Evolutionary conservation across 495 filamentous ascomycete genomes (phyloP).

Genomic region (Amphirosellinia nigrospora): DNA sequence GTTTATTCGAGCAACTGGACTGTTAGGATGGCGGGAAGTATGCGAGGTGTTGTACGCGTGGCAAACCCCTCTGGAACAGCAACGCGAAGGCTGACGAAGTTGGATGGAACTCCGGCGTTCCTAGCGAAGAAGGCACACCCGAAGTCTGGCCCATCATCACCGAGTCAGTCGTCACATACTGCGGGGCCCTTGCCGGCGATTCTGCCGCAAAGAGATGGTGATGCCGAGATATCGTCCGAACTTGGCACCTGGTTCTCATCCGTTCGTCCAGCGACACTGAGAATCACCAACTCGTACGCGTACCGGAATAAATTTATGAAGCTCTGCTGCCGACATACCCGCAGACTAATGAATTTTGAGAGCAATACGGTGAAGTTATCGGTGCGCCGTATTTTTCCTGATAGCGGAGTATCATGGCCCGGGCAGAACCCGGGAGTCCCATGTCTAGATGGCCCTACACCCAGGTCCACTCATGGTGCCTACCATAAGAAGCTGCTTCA

Average conservation of each 20-base stretch:
- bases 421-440: background rate
- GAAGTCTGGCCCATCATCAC: background rate
- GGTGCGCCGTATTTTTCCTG: conserved; percentile 6
- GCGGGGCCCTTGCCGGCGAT: background rate
- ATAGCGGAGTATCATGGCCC: background rate
- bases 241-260: background rate
- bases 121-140: background rate
- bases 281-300: background rate
- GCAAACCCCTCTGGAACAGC: background rate
- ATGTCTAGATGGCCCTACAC: background rate
- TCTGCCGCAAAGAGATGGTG: conserved; percentile 1
- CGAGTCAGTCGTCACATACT: background rate
- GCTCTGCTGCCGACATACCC: background rate
- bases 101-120: background rate
- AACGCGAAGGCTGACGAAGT: background rate
- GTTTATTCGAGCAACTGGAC: background rate
- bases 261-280: background rate
- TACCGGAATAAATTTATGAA: conserved; percentile 13
- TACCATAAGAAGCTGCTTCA: background rate
- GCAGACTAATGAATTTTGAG: background rate
- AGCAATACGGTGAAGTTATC: background rate
- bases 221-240: background rate
- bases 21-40: background rate
- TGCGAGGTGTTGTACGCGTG: too few relatives aligned
- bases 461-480: background rate